Evolutionary conservation across 2,329 filamentous ascomycete species (phyloP), one percentile per base, ranked within the genome.

Genomic region (Trichoderma simmonsii): DNA sequence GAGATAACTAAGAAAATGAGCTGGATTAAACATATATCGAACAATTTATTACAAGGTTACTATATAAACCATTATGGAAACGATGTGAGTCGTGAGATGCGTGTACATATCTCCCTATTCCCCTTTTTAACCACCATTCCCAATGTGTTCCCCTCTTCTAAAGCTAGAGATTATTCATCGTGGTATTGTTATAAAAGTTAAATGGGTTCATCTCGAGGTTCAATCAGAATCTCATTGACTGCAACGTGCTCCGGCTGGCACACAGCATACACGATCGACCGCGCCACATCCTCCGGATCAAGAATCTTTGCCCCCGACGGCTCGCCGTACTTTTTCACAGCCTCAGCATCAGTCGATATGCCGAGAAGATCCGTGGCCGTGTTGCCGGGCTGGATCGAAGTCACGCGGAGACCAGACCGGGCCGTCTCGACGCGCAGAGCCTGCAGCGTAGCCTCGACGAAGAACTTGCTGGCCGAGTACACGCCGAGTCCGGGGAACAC

Each of bases 401-500:
- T 94, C 54, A 95, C 92, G 2, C 92, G 86, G 63, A 95, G 81
- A 0, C 93, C 93, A 0, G 87, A 88, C 0, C 91, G 92, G 0
- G 91, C 92, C 0, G 92, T 95, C 84, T 95, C 93, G 8, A 95
- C 82, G 9, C 93, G 89, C 75, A 95, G 81, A 36, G 86, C 86
- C 80, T 95, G 92, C n/a, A 95, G 85, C 0, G 92, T 92, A 1
- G 92, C 92, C 80, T 95, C 93, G 70, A 95, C 92, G 78, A 95
- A 95, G 86, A 95, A 94, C 80, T 95, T 95, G 81, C 89, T 92
- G 30, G 91, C 93, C 0, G 91, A 93, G 85, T 95, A 95, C 43
- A 95, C 92, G 67, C 93, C 93, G 14, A 95, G 83, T 0, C 93
- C 93, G 0, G 93, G 92, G 83, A 95, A 95, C 8, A 94, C 91